Percentiles rank a stretch among this genome's conserved stretches.
phyloP scores from a whole-genome alignment of 2,329 filamentous ascomycete species.

The Sphaerulina vaccinii region DNA sequence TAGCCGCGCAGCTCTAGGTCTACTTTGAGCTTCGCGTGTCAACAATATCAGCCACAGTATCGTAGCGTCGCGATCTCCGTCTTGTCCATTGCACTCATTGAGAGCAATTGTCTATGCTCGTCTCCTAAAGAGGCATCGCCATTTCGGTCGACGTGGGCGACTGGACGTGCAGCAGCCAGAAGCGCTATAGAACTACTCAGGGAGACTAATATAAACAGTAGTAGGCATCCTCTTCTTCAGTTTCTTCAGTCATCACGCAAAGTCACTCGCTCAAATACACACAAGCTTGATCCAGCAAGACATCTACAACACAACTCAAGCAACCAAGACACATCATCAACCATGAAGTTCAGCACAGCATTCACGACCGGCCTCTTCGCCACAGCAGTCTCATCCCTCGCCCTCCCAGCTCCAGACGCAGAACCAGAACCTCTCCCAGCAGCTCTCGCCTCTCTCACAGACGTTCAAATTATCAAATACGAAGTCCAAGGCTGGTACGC shows the following conservation, averaged over 20 bases:
- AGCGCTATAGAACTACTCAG: too few species aligned
- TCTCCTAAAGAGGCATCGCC: too few species aligned
- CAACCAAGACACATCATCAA: not conserved
- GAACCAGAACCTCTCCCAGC: conserved; percentile 8
- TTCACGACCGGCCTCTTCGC: conserved; percentile 10
- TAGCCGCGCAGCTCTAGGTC: not conserved
- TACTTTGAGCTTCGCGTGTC: not conserved
- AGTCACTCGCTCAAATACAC: too few species aligned
- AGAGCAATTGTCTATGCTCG: too few species aligned
- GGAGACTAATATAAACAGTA: not conserved
- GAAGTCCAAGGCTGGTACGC: conserved; percentile 8
- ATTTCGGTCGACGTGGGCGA: not conserved
- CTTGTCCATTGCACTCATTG: not conserved
- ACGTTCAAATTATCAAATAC: conserved; percentile 15
- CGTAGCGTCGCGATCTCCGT: conserved; percentile 5
- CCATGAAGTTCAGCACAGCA: conserved; percentile 11
- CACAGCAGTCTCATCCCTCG: conserved; percentile 8
- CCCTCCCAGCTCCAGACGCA: conserved; percentile 10
- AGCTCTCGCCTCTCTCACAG: not conserved
- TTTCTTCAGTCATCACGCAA: too few species aligned
- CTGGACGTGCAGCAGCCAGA: not conserved
- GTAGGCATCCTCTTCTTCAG: not conserved
- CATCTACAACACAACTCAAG: not conserved
- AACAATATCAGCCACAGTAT: not conserved
- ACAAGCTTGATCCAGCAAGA: too few species aligned